Base-by-base conservation (phyloP, 2,329 filamentous ascomycete genomes). In the Diaporthe citriasiana region DNA sequence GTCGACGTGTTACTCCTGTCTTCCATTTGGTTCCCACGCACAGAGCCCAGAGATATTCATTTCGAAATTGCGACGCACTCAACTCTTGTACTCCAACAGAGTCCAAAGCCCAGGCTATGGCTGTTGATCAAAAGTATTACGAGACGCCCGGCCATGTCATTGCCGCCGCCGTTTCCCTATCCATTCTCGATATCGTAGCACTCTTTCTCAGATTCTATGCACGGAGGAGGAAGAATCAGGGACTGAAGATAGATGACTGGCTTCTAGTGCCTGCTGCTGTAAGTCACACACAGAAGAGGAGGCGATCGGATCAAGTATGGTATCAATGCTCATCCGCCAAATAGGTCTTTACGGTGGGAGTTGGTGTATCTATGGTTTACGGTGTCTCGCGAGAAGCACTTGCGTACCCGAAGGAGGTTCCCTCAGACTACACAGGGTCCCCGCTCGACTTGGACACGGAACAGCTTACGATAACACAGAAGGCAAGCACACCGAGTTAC, bases 111-210 rank as follows among this genome's bases (percentile, higher is more conserved):
- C 45, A 47, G 45, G 45, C 45, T 47, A 47, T 47, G 45, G 45
- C 45, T 47, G 45, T 47, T 47, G 45, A 47, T n/a, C 45, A 47
- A 47, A 47, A 47, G 45, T 47, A 47, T 47, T 47, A 47, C 45
- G 45, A 47, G 19, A 47, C 45, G 45, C 45, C 45, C 45, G 45
- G 45, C 45, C 45, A 47, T 47, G 45, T 47, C 45, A 47, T 47
- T 47, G 45, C 45, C 45, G 45, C 45, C 45, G 45, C 45, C 45
- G 45, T 47, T 47, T 12, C 45, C 45, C 45, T 47, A 47, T 47
- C 45, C 45, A 47, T 47, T 47, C 45, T 47, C 45, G 45, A 19
- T 47, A 47, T 47, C 45, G 45, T 47, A 47, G 45, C 45, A 47
- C 45, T 47, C 45, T 47, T 47, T n/a, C 45, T 47, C 45, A 47